Evolutionary conservation across 2,329 filamentous ascomycete genomes (phyloP).

Genomic region (Xylaria sp.): DNA sequence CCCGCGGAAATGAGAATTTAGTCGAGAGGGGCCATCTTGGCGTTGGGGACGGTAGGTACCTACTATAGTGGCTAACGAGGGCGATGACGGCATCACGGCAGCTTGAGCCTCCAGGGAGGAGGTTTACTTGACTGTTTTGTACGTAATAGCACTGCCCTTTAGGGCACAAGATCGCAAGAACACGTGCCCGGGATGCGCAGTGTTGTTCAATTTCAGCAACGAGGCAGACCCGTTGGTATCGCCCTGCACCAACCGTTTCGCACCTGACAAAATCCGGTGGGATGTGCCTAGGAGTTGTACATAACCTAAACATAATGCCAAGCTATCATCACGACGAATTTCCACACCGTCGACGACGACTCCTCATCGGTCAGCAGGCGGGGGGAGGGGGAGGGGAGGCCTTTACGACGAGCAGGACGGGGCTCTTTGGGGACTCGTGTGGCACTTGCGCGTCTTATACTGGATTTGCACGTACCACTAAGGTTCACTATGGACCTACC

Average conservation of each 20-base stretch:
- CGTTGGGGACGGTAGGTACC: constrained; percentile 16
- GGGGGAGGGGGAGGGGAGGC: too few relatives aligned
- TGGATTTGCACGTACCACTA: not conserved
- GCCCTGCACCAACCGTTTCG: too few relatives aligned
- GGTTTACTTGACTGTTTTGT: constrained; percentile 31
- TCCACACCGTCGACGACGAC: constrained; percentile 1
- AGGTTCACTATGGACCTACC: not conserved
- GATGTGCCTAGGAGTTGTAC: constrained; percentile 9
- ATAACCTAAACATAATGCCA: constrained; percentile 29
- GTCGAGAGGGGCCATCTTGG: constrained; percentile 17
- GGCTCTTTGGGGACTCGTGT: too few relatives aligned
- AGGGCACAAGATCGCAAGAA: not conserved
- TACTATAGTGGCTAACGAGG: too few relatives aligned
- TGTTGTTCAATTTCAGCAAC: not conserved
- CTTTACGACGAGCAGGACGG: too few relatives aligned
- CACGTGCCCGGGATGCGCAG: not conserved
- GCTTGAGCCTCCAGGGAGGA: constrained; percentile 23
- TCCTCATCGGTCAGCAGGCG: not conserved
- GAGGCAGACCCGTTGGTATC: not conserved
- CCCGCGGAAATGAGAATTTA: constrained; percentile 28
- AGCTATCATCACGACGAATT: constrained; percentile 19
- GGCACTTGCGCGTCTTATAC: too few relatives aligned
- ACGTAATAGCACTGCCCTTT: constrained; percentile 32
- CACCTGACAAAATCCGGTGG: too few relatives aligned
- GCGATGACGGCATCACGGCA: constrained; percentile 22